These are phyloP conservation scores for Mesotaenium endlicherianum DNA, from an alignment of 139 green algal species.

Conservation along the genomic window DNA sequence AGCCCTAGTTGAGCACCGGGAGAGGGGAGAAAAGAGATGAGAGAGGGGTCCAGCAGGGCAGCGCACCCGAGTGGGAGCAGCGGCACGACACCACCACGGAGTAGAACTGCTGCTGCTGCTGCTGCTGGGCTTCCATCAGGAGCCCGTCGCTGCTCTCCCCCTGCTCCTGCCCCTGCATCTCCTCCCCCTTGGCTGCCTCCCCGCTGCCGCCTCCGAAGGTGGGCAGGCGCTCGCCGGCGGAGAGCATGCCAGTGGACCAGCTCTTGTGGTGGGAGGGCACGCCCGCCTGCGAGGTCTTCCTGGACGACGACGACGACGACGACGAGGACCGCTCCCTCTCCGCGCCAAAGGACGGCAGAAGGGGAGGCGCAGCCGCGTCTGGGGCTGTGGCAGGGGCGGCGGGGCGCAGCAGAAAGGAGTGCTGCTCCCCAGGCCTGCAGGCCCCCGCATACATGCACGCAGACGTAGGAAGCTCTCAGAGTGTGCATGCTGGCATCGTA, in stretches of 20 bases:
- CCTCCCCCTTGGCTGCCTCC: background rate
- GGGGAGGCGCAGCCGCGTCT: background rate
- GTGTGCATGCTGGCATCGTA: too few species aligned
- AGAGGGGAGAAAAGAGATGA: too few species aligned
- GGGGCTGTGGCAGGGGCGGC: background rate
- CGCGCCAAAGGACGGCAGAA: too few species aligned
- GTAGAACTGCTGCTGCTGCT: constrained; percentile 3
- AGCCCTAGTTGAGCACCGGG: too few species aligned
- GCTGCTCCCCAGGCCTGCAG: constrained; percentile 42
- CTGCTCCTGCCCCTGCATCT: background rate
- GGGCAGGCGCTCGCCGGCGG: too few species aligned
- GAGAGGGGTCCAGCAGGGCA: too few species aligned
- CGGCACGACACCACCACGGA: constrained; percentile 19
- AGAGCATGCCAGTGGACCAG: background rate
- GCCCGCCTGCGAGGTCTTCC: background rate
- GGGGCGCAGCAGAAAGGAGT: constrained; percentile 34
- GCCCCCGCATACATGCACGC: too few species aligned
- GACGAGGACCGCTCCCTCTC: too few species aligned
- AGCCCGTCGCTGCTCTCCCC: background rate
- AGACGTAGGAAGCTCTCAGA: too few species aligned
- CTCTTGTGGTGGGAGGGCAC: background rate
- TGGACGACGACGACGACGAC: background rate
- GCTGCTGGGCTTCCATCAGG: background rate
- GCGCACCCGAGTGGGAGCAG: constrained; percentile 29
- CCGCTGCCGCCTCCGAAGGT: background rate